Percentiles rank a stretch among this genome's conserved stretches.
These are phyloP conservation scores for Rehmannia glutinosa DNA, from an alignment of 257 asterid species.

Conservation along the genomic window DNA sequence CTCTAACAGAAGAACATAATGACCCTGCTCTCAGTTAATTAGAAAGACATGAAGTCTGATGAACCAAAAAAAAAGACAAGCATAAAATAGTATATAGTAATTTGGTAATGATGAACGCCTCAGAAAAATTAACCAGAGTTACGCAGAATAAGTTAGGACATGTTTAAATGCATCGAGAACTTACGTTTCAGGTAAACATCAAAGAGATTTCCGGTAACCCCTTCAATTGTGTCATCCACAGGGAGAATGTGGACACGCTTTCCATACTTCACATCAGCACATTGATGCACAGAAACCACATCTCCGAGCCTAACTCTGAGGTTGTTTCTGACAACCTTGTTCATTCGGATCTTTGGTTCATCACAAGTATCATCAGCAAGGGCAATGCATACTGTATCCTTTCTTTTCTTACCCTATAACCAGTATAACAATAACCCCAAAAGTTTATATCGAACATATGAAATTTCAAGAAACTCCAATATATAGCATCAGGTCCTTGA, in stretches of 20 bases:
- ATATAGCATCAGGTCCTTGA: not conserved
- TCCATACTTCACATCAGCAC: conserved; percentile 86
- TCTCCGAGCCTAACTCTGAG: conserved; percentile 89
- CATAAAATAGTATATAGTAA: too few species aligned
- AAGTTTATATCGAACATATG: too few species aligned
- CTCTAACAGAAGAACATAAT: not conserved
- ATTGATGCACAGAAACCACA: conserved; percentile 80
- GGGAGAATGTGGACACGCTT: conserved; percentile 88
- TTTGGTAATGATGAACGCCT: too few species aligned
- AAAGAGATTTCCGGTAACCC: conserved; percentile 72
- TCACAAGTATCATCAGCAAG: conserved; percentile 79
- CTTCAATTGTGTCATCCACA: conserved; percentile 71
- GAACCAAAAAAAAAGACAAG: too few species aligned
- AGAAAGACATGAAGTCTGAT: too few species aligned
- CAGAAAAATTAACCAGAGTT: not conserved
- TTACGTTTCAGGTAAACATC: conserved; percentile 75
- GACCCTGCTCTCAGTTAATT: too few species aligned
- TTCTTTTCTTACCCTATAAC: conserved; percentile 71
- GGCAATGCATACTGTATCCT: conserved; percentile 67
- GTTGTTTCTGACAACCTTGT: conserved; percentile 73
- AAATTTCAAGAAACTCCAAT: too few species aligned
- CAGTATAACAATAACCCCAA: not conserved
- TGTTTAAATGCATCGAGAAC: conserved; percentile 11
- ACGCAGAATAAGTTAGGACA: not conserved
- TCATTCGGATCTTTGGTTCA: conserved; percentile 76